Percentiles rank a stretch among this genome's conserved stretches.
Evolutionary conservation across 208 protist genomes (phyloP).

Genomic region (Crithidia sp.): DNA sequence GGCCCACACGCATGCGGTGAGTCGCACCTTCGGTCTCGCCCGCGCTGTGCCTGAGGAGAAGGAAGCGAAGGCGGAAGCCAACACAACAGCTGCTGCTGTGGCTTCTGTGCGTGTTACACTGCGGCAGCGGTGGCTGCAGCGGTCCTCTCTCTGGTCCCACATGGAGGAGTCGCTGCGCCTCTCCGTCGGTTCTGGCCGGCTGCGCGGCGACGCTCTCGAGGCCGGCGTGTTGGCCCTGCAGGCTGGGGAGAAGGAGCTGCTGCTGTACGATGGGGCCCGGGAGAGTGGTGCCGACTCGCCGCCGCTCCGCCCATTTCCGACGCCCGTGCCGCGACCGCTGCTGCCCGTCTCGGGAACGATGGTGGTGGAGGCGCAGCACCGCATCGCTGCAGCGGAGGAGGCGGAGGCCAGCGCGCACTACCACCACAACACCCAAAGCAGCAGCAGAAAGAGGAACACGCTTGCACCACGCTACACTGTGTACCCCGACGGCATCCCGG

Average conservation of each 20-base stretch:
- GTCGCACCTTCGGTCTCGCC: conserved; percentile 11
- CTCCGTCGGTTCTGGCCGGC: conserved; percentile 39
- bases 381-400: conserved; percentile 20
- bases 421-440: conserved; percentile 1
- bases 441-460: background rate
- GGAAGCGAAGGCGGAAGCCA: background rate
- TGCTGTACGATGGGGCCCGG: conserved; percentile 18
- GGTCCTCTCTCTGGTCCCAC: conserved; percentile 30
- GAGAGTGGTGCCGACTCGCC: too few species aligned
- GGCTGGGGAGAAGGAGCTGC: conserved; percentile 21
- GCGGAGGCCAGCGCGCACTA: background rate
- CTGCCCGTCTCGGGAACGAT: conserved; percentile 59
- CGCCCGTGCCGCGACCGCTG: conserved; percentile 32
- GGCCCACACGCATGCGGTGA: conserved; percentile 33
- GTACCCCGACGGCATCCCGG: conserved; percentile 36
- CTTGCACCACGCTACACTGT: conserved; percentile 22
- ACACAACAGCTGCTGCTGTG: background rate
- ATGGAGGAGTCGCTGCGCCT: conserved; percentile 48
- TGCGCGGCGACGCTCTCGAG: conserved; percentile 51
- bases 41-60: too few species aligned
- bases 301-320: conserved; percentile 22
- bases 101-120: conserved; percentile 24
- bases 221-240: conserved; percentile 54
- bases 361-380: conserved; percentile 46
- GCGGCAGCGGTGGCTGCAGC: conserved; percentile 18